Evolutionary conservation across 768 basidiomycete species (phyloP).

Genomic region (Obba rivulosa): DNA sequence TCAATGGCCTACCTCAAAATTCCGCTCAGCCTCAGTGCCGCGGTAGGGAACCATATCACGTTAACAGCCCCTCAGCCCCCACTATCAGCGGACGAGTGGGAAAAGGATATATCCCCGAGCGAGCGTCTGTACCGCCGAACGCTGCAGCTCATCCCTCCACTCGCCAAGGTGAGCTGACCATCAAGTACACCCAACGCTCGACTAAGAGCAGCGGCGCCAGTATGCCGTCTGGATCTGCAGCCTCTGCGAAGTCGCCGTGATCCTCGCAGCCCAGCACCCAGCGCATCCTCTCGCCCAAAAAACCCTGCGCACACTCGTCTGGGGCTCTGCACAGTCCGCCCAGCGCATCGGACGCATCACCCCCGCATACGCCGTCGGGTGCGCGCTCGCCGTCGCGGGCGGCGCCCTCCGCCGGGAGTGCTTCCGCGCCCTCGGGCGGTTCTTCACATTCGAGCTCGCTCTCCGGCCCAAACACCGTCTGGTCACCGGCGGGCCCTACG

Average conservation of each 20-base stretch:
- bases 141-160: not conserved
- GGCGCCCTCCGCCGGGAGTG: not conserved
- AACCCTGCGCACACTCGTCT: not conserved
- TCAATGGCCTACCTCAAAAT: constrained; percentile 1
- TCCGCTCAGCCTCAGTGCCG: not conserved
- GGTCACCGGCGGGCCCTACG: constrained; percentile 6
- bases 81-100: not conserved
- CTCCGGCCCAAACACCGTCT: constrained; percentile 5
- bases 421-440: constrained; percentile 6
- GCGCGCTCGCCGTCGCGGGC: not conserved
- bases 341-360: not conserved
- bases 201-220: not conserved
- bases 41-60: not conserved
- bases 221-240: not conserved
- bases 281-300: not conserved
- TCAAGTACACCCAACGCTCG: no score
- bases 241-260: not conserved
- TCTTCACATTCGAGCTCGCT: constrained; percentile 8
- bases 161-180: not conserved
- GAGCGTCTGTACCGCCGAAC: not conserved
- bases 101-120: not conserved
- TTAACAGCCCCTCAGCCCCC: not conserved
- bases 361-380: not conserved
- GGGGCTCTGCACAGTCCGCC: not conserved
- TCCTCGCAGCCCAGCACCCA: not conserved